Evolutionary conservation across 805 yeast species (phyloP), one percentile per base, ranked within the genome.

Genomic region (Monosporozyma servazzii): DNA sequence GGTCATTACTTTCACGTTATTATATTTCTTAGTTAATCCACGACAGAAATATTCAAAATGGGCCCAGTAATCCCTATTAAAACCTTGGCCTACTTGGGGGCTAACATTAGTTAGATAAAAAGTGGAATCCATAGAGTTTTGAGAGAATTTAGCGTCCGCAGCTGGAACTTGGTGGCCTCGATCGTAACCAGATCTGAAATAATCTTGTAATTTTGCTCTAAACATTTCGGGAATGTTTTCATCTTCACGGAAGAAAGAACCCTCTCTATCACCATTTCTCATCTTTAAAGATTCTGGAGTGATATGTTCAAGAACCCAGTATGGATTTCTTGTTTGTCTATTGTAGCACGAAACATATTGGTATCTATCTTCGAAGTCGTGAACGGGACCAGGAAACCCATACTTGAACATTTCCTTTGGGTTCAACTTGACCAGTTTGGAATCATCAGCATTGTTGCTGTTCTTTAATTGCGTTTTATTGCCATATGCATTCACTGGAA

Each of bases 121-220:
- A 0, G 99, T 93, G 66, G 91, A 96, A 68, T 93, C 84, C 98
- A 93, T 91, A 18, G 97, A 97, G 18, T 66, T 59, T 69, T 93
- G 99, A 31, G 81, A 80, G 70, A 81, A 93, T 65, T 88, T 89
- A 25, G 98, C 97, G 67, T 93, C 86, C 0, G 98, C 98, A 5
- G 99, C 99, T 3, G 99, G 97, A 0, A 96, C 97, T 61, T 87
- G 88, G 69, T 93, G 99, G 5, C 99, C 99, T 57, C 98, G 74
- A 67, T 93, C 99, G 68, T 88, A 93, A 1, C 99, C 99, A 31
- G 93, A 83, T 59, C 98, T 78, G 74, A 91, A 93, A 67, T 86
- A 93, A 69, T 93, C 98, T 54, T 82, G 76, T 51, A 93, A 72
- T 49, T 77, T 73, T 2, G 84, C 91, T 58, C 97, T 76, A 67